Percentiles rank a stretch among this genome's conserved stretches.
phyloP scores from a whole-genome alignment of 2,329 filamentous ascomycete genomes.

The Aspergillus aculeatus region DNA sequence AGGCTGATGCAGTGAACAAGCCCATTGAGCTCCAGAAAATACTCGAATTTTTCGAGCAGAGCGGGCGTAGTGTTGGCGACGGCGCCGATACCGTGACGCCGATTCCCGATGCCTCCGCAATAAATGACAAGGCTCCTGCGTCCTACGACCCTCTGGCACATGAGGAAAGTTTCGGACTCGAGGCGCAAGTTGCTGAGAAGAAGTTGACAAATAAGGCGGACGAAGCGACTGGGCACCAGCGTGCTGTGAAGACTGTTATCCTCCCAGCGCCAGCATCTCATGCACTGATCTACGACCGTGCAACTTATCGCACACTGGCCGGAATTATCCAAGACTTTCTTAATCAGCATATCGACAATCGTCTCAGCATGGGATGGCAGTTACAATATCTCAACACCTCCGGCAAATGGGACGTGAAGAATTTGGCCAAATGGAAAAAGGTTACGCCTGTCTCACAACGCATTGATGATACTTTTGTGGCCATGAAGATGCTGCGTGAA shows the following conservation, averaged over 20 bases:
- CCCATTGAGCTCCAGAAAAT: conserved; percentile 70
- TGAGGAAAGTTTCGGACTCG: conserved; percentile 29
- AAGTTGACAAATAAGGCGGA: conserved; percentile 5
- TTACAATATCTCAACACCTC: conserved; percentile 82
- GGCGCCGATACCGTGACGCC: conserved; percentile 25
- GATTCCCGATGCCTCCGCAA: conserved; percentile 32
- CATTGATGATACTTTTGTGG: conserved; percentile 77
- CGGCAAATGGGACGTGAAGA: conserved; percentile 98
- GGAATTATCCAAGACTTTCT: conserved; percentile 84
- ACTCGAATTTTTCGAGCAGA: conserved; percentile 41
- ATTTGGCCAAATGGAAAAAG: conserved; percentile 84
- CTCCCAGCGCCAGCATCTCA: conserved; percentile 78
- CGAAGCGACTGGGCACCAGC: conserved; percentile 39
- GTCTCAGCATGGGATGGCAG: conserved; percentile 85
- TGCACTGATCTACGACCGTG: conserved; percentile 76
- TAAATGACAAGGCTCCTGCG: conserved; percentile 24
- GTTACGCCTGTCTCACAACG: conserved; percentile 73
- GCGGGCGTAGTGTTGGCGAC: conserved; percentile 23
- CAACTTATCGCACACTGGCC: conserved; percentile 71
- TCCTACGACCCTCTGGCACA: conserved; percentile 21
- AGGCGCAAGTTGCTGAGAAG: conserved; percentile 24
- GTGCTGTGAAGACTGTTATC: conserved; percentile 64
- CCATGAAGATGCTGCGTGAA: conserved; percentile 90
- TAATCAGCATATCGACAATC: conserved; percentile 68
- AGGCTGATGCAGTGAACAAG: conserved; percentile 74